phyloP scores from a whole-genome alignment of 2,329 filamentous ascomycete genomes.

The Pezicula carpinea region DNA sequence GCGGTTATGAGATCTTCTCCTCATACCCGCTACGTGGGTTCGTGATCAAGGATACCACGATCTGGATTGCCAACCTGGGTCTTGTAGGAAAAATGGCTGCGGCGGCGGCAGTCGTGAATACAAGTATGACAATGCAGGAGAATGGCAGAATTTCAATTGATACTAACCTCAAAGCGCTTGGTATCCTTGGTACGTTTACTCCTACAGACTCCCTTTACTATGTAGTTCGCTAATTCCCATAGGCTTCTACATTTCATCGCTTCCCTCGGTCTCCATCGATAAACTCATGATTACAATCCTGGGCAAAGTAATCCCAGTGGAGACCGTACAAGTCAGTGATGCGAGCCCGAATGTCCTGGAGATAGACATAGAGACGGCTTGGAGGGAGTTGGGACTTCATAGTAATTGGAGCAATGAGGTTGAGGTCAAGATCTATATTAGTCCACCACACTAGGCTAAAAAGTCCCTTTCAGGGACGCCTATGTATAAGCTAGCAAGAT shows the following conservation, averaged over 20 bases:
- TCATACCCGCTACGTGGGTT: slow-evolving; percentile 64
- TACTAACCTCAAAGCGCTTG: slow-evolving; percentile 74
- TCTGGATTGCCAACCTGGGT: slow-evolving; percentile 67
- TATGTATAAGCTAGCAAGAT: too few relatives aligned
- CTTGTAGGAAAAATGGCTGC: slow-evolving; percentile 88
- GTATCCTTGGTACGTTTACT: slow-evolving; percentile 60
- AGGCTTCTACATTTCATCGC: slow-evolving; percentile 73
- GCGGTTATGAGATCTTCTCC: slow-evolving; percentile 77
- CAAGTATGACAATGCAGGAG: slow-evolving; percentile 50
- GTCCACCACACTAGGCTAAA: slow-evolving; percentile 7
- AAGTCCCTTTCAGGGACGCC: too few relatives aligned
- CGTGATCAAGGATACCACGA: slow-evolving; percentile 31
- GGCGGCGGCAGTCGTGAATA: slow-evolving; percentile 67
- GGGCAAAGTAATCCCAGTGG: slow-evolving; percentile 61
- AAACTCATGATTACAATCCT: slow-evolving; percentile 64
- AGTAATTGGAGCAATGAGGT: slow-evolving; percentile 79
- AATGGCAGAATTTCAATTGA: slow-evolving; percentile 61
- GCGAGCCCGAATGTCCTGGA: slow-evolving; percentile 59
- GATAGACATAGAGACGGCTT: slow-evolving; percentile 73
- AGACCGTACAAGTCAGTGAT: slow-evolving; percentile 57
- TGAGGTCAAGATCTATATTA: slow-evolving; percentile 43
- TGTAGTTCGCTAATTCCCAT: slow-evolving; percentile 6
- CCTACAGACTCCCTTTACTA: not conserved
- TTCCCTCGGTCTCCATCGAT: slow-evolving; percentile 37
- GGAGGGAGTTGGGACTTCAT: slow-evolving; percentile 66